Percentiles rank a stretch among this genome's conserved stretches.
phyloP scores from a whole-genome alignment of 2,329 filamentous ascomycete species.

The Curvularia lunata region DNA sequence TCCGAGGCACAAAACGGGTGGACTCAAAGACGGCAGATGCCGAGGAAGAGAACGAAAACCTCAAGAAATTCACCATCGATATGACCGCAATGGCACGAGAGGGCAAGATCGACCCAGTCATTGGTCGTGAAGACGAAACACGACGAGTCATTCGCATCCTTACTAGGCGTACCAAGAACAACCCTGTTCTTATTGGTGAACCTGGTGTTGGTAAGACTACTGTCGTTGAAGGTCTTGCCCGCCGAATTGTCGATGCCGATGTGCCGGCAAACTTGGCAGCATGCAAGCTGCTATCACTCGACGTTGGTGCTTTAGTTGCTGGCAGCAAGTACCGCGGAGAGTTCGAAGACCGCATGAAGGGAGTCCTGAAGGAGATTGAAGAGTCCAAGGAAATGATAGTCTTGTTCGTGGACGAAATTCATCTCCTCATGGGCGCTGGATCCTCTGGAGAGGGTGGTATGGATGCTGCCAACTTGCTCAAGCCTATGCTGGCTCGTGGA shows the following conservation, averaged over 20 bases:
- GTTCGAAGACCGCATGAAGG: conserved; percentile 99
- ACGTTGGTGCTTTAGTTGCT: conserved; percentile 92
- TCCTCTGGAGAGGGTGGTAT: conserved; percentile 95
- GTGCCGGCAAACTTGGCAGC: conserved; percentile 93
- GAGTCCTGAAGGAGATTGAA: conserved; percentile 94
- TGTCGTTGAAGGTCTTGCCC: conserved; percentile 93
- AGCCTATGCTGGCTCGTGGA: conserved; percentile 96
- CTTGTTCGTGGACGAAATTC: conserved; percentile 98
- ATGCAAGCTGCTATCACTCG: conserved; percentile 91
- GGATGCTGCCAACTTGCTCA: conserved; percentile 96
- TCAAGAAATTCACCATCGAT: conserved; percentile 98
- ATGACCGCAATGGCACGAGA: conserved; percentile 97
- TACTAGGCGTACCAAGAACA: conserved; percentile 95
- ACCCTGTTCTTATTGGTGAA: conserved; percentile 96
- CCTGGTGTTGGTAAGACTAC: conserved; percentile 99
- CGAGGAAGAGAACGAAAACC: conserved; percentile 90
- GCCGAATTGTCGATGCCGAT: conserved; percentile 94
- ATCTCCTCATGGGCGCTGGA: conserved; percentile 96
- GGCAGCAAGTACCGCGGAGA: conserved; percentile 99
- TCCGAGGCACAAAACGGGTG: conserved; percentile 89
- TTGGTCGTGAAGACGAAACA: conserved; percentile 95
- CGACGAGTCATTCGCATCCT: conserved; percentile 89
- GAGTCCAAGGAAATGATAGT: conserved; percentile 96
- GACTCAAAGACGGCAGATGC: conserved; percentile 96
- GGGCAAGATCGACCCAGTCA: conserved; percentile 97